phyloP scores from a whole-genome alignment of 208 protist species.

The Trichomonas tenax region DNA sequence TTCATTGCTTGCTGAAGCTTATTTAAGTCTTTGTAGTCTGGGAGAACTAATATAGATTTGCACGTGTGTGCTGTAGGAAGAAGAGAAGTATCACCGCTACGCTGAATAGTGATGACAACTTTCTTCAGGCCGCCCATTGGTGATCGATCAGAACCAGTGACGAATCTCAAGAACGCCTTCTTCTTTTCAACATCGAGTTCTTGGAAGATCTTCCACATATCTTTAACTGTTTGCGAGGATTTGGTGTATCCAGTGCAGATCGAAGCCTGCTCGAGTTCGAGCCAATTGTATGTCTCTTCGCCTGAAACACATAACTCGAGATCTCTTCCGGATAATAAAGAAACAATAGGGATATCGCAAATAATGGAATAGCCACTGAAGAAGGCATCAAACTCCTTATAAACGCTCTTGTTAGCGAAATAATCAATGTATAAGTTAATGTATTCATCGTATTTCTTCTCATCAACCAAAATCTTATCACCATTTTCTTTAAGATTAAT shows the following conservation, averaged over 20 bases:
- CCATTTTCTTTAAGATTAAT: not conserved
- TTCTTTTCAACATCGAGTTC: not conserved
- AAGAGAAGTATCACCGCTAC: not conserved
- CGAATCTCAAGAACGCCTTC: not conserved
- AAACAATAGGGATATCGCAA: not conserved
- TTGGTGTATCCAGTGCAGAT: not conserved
- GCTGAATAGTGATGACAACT: not conserved
- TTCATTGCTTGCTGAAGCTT: not conserved
- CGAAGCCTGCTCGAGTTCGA: not conserved
- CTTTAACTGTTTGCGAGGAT: not conserved
- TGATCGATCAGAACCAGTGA: not conserved
- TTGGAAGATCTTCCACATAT: not conserved
- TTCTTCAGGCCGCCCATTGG: not conserved
- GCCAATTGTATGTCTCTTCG: not conserved
- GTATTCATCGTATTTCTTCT: not conserved
- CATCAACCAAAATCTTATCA: not conserved
- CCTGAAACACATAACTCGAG: not conserved
- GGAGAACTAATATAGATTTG: not conserved
- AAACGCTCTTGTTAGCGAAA: not conserved
- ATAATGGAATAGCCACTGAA: not conserved
- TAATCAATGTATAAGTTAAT: not conserved
- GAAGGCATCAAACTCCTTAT: not conserved
- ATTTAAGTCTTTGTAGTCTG: not conserved
- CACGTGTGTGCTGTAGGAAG: slow-evolving; percentile 21
- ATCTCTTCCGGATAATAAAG: not conserved